These are phyloP conservation scores for Raphanus raphanistrum DNA, from an alignment of 345 rosid genomes.

Conservation along the genomic window DNA sequence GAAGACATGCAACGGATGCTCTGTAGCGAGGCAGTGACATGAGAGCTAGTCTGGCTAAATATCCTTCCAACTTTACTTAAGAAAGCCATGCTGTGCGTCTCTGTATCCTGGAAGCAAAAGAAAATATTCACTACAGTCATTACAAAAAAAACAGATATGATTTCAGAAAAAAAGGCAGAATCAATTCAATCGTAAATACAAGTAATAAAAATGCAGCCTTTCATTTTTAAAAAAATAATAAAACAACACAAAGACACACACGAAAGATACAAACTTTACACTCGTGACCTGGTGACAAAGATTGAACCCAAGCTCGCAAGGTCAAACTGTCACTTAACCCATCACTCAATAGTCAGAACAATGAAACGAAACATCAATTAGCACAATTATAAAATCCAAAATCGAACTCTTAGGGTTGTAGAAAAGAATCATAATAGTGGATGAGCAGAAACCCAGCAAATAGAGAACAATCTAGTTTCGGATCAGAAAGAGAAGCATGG, in stretches of 20 bases:
- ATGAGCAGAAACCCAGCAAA: conserved; percentile 5
- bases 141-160: no score
- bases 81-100: conserved; percentile 40
- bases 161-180: neutral
- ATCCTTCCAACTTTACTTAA: conserved; percentile 71
- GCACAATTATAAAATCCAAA: no score
- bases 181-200: neutral
- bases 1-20: no score
- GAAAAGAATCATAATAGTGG: no score
- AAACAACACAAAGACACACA: neutral
- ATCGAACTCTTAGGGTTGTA: no score
- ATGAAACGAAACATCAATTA: no score
- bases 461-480: neutral
- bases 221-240: neutral
- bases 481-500: conserved; percentile 3
- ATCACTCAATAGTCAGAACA: no score
- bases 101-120: no score
- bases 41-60: conserved; percentile 60
- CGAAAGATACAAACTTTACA: neutral
- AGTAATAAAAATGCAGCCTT: neutral
- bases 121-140: no score
- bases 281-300: neutral
- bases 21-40: conserved; percentile 31
- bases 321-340: conserved; percentile 25
- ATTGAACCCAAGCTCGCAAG: neutral